Percentiles rank a stretch among this genome's conserved stretches.
Evolutionary conservation across 2,329 filamentous ascomycete species (phyloP).

Genomic region (Trichoderma citrinoviride): DNA sequence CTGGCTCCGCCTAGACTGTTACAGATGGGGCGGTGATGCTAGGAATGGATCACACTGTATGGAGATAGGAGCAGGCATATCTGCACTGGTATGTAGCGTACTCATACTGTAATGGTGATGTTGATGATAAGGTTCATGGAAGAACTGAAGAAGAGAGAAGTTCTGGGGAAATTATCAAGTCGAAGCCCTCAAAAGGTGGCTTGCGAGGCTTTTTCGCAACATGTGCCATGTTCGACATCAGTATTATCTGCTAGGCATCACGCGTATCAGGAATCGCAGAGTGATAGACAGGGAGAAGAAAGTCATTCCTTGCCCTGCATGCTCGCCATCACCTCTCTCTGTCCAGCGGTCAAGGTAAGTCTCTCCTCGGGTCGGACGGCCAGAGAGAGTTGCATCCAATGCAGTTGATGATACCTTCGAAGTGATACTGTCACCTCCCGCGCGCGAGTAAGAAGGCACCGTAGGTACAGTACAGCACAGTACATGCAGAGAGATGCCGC

Average conservation of each 20-base stretch:
- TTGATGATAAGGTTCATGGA: too few relatives aligned
- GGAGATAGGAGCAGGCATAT: not conserved
- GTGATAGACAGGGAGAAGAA: not conserved
- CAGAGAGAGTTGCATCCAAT: not conserved
- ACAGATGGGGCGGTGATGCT: conserved; percentile 11
- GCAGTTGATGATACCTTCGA: too few relatives aligned
- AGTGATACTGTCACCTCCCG: not conserved
- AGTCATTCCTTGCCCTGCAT: not conserved
- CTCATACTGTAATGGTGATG: too few relatives aligned
- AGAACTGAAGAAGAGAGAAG: too few relatives aligned
- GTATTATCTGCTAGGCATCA: not conserved
- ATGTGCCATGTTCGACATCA: too few relatives aligned
- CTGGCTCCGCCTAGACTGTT: conserved; percentile 10
- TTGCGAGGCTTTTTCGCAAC: too few relatives aligned
- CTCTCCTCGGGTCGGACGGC: not conserved
- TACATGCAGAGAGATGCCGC: not conserved
- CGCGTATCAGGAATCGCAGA: not conserved
- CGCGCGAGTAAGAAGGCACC: not conserved
- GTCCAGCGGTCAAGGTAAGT: not conserved
- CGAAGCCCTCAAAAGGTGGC: too few relatives aligned
- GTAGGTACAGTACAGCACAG: not conserved
- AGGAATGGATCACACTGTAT: conserved; percentile 14
- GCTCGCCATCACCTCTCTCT: not conserved
- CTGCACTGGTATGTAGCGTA: too few relatives aligned
- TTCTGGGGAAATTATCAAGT: too few relatives aligned